Percentiles rank a stretch among this genome's conserved stretches.
Conservation (phyloP, 2,329 filamentous ascomycete species). For the Curvularia hawaiiensis region DNA sequence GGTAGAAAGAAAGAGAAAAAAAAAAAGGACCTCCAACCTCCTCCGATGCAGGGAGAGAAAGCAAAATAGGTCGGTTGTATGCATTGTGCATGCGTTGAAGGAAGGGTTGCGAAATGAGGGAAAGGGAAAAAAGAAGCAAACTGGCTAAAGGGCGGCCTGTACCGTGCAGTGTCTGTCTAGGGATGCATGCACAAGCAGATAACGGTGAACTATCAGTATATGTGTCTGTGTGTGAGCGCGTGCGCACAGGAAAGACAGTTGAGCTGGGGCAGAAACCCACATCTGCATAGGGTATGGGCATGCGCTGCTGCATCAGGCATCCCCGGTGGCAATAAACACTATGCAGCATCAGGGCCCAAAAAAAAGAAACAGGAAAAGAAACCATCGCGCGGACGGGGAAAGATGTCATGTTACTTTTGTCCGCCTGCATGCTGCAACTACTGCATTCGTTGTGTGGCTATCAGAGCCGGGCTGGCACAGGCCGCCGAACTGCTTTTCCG, state of each 20-base stretch:
- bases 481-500: background rate
- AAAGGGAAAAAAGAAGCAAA: background rate
- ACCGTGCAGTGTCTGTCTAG: background rate
- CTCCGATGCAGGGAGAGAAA: background rate
- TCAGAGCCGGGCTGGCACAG: background rate
- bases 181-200: background rate
- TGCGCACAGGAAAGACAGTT: background rate
- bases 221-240: background rate
- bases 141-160: background rate
- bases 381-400: background rate
- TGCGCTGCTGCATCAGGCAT: background rate
- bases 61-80: background rate
- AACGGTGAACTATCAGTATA: background rate
- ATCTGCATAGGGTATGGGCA: background rate
- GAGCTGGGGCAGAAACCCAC: no score
- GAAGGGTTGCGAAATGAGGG: background rate
- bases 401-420: background rate
- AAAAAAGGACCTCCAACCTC: background rate
- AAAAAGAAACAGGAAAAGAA: background rate
- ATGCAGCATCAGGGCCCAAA: background rate
- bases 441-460: background rate
- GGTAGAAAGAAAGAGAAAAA: background rate
- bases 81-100: background rate
- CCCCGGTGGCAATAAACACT: background rate
- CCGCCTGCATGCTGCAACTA: background rate